Evolutionary conservation across 352 stramenopile genomes (phyloP).

Genomic region (Plasmopara halstedii): DNA sequence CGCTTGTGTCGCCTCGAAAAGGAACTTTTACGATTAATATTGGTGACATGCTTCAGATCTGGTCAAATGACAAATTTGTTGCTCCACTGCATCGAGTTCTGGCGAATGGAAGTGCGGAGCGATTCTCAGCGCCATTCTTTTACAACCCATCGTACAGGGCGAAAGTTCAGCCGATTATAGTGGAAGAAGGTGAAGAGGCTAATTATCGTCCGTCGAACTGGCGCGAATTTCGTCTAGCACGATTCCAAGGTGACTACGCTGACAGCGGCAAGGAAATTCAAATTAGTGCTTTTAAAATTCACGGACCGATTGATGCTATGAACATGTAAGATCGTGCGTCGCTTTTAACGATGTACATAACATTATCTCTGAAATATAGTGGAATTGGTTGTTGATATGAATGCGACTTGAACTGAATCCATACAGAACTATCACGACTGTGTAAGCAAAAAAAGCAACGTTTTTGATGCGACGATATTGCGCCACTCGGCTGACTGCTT

Average conservation of each 20-base stretch:
- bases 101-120: slow-evolving; percentile 20
- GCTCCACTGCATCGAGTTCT: slow-evolving; percentile 44
- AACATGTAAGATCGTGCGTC: not conserved
- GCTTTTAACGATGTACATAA: no score
- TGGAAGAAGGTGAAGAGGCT: slow-evolving; percentile 15
- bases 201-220: slow-evolving; percentile 86
- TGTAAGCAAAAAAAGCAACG: no score
- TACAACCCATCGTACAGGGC: slow-evolving; percentile 61
- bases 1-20: slow-evolving; percentile 29
- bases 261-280: slow-evolving; percentile 8
- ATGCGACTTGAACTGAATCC: no score
- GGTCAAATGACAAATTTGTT: slow-evolving; percentile 40
- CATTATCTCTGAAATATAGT: no score
- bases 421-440: no score
- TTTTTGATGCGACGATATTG: no score
- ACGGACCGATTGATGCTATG: not conserved
- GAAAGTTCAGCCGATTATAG: slow-evolving; percentile 48
- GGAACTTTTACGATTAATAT: slow-evolving; percentile 55
- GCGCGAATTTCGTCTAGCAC: slow-evolving; percentile 6
- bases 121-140: slow-evolving; percentile 54
- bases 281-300: slow-evolving; percentile 7
- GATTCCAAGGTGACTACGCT: slow-evolving; percentile 3
- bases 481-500: no score
- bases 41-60: slow-evolving; percentile 49
- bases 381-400: no score